Evolutionary conservation across 108 stramenopile species (phyloP).

Genomic region (Cyclotella atomus): DNA sequence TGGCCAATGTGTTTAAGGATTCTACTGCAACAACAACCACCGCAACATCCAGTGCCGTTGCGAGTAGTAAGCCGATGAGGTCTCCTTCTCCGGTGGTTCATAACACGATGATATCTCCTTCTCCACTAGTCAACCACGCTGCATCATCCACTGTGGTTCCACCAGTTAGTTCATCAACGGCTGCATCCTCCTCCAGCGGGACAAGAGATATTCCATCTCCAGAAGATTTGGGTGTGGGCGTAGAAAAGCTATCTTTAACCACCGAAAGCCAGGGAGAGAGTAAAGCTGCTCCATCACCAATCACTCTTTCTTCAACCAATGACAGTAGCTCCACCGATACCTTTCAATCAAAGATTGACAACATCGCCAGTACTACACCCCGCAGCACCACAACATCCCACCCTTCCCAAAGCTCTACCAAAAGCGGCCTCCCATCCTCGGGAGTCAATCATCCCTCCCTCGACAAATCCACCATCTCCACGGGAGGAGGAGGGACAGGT

Average conservation of each 20-base stretch:
- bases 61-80: neutral
- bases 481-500: no score
- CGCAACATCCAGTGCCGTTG: neutral
- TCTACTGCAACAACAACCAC: neutral
- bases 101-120: neutral
- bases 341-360: neutral
- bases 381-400: neutral
- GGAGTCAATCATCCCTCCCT: neutral
- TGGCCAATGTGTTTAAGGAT: slow-evolving; percentile 16
- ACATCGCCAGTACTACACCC: neutral
- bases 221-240: neutral
- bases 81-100: neutral
- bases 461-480: neutral
- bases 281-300: no score
- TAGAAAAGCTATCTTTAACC: slow-evolving; percentile 5
- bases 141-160: neutral
- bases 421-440: slow-evolving; percentile 6
- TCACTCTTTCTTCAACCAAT: neutral
- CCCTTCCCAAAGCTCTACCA: neutral
- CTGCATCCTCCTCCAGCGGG: neutral
- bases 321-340: neutral
- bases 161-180: neutral
- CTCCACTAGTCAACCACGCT: neutral
- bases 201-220: slow-evolving; percentile 3
- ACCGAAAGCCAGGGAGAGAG: no score